Evolutionary conservation across 176 grass and related monocot species (phyloP).

Genomic region (Bolboschoenus planiculmis): DNA sequence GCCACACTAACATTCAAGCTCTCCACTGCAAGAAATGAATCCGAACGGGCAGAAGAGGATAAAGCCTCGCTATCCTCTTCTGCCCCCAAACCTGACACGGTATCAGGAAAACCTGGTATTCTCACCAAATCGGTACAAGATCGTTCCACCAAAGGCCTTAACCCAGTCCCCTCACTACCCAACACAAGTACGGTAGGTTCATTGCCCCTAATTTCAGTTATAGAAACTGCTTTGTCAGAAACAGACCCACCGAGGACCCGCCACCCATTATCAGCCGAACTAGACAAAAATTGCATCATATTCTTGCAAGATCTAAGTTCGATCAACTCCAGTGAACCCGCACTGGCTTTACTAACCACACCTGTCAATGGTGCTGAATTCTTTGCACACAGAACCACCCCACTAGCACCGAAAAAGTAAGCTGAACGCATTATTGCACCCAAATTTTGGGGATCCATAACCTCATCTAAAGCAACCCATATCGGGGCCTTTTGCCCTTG

Average conservation of each 20-base stretch:
- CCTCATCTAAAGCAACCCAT: slow-evolving; percentile 92
- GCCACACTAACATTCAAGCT: slow-evolving; percentile 99
- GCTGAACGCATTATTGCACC: slow-evolving; percentile 95
- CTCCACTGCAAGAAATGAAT: slow-evolving; percentile 84
- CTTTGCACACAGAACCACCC: slow-evolving; percentile 78
- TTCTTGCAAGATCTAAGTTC: slow-evolving; percentile 88
- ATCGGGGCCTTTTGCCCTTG: slow-evolving; percentile 51
- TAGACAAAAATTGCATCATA: slow-evolving; percentile 98
- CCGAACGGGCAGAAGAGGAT: too few species aligned
- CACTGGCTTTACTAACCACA: slow-evolving; percentile 94
- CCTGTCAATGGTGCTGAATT: slow-evolving; percentile 95
- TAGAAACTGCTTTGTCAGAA: slow-evolving; percentile 59
- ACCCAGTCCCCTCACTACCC: slow-evolving; percentile 91
- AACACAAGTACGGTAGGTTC: slow-evolving; percentile 83
- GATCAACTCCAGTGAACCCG: slow-evolving; percentile 85
- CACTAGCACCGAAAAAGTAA: slow-evolving; percentile 80
- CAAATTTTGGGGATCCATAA: slow-evolving; percentile 97
- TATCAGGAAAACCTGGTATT: slow-evolving; percentile 50
- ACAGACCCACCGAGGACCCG: slow-evolving; percentile 81
- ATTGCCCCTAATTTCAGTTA: slow-evolving; percentile 52
- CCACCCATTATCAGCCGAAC: slow-evolving; percentile 85
- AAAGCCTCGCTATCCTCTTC: slow-evolving; percentile 48
- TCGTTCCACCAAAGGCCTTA: slow-evolving; percentile 82
- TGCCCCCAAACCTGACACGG: slow-evolving; percentile 31
- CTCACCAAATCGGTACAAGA: slow-evolving; percentile 79